Conservation (phyloP, 106 monocot species). For the Dendrobium chrysotoxum region DNA sequence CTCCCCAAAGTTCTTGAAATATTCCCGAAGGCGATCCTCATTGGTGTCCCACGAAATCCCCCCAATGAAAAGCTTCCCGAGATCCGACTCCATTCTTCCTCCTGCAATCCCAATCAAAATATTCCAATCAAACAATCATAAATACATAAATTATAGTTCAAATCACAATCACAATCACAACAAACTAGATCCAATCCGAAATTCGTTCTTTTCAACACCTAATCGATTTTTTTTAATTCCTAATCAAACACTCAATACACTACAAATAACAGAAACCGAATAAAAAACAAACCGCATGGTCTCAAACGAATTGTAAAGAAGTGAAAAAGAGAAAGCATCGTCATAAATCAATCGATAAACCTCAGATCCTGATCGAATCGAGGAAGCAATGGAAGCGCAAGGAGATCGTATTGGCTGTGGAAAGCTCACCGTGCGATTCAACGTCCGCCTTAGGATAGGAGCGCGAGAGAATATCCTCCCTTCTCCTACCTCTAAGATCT, state of each 20-base stretch:
- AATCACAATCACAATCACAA: neutral
- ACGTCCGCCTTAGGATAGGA: slow-evolving; percentile 1
- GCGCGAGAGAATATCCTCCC: neutral
- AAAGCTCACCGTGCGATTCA: slow-evolving; percentile 19
- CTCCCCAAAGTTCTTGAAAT: slow-evolving; percentile 51
- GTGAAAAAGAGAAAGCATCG: neutral
- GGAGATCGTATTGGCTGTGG: neutral
- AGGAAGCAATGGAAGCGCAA: neutral
- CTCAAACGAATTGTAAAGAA: slow-evolving; percentile 11
- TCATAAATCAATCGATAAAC: neutral
- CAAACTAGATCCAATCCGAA: neutral
- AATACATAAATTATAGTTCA: neutral
- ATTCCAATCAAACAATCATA: neutral
- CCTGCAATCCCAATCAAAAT: slow-evolving; percentile 14
- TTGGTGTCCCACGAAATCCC: slow-evolving; percentile 77
- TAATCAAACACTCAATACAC: neutral
- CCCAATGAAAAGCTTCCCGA: slow-evolving; percentile 64
- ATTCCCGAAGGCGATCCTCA: slow-evolving; percentile 58
- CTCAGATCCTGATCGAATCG: neutral
- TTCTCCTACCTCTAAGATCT: slow-evolving; percentile 12
- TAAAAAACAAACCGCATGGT: neutral
- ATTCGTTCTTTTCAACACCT: neutral
- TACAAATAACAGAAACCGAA: neutral
- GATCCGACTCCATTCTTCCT: slow-evolving; percentile 48
- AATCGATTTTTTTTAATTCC: neutral